A percentile compares a stretch with the other conserved stretches of the same genome.
These are phyloP conservation scores for Mrakia blollopis DNA, from an alignment of 768 basidiomycete species.

Conservation along the genomic window DNA sequence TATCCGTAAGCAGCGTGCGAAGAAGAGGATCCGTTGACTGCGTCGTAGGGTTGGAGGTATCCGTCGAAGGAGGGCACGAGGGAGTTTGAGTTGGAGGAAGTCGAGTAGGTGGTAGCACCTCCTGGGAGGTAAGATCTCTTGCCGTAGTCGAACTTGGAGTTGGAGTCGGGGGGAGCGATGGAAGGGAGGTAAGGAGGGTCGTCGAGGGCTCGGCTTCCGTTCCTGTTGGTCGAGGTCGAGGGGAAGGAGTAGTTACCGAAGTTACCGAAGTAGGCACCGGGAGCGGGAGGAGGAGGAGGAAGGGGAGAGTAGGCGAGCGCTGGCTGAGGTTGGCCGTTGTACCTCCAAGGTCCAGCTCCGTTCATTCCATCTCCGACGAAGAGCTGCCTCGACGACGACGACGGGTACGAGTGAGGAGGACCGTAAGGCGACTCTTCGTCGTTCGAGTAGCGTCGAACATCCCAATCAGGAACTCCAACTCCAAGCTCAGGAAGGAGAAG, in stretches of 20 bases:
- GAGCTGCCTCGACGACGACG: not conserved
- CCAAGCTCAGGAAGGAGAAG: not conserved
- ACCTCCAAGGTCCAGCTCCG: not conserved
- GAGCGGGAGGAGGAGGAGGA: not conserved
- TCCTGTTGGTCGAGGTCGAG: not conserved
- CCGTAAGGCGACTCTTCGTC: not conserved
- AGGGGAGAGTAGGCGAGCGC: not conserved
- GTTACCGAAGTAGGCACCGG: not conserved
- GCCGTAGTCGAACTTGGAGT: not conserved
- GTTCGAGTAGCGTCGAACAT: slow-evolving; percentile 4
- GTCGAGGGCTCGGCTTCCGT: not conserved
- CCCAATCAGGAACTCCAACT: not conserved
- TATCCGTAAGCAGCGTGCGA: too few species aligned
- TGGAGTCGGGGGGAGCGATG: not conserved
- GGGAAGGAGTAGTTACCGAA: slow-evolving; percentile 1
- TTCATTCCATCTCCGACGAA: not conserved
- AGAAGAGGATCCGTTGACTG: too few species aligned
- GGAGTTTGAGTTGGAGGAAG: not conserved
- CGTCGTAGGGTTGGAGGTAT: not conserved
- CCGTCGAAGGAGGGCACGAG: not conserved
- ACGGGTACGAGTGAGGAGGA: not conserved
- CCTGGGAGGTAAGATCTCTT: not conserved
- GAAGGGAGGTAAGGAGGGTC: not conserved
- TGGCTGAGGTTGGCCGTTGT: not conserved
- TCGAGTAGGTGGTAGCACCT: not conserved